A percentile compares a stretch with the other conserved stretches of the same genome.
These are phyloP conservation scores for Flagelloscypha sp. DNA, from an alignment of 768 basidiomycete genomes.

Conservation along the genomic window DNA sequence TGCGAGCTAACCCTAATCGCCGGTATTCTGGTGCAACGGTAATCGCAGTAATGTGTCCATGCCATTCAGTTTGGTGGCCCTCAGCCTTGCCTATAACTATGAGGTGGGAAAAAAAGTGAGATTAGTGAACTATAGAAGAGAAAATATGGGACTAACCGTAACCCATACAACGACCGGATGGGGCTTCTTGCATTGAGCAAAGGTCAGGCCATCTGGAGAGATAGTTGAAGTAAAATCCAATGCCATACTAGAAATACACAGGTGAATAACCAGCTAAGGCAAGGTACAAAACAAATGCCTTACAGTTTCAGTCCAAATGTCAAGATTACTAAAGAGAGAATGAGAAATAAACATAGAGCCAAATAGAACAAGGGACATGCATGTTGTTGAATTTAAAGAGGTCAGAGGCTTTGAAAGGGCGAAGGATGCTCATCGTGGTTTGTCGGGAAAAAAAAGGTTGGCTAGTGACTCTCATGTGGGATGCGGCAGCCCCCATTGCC, in stretches of 20 bases:
- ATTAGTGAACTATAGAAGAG: slow-evolving; percentile 3
- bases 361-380: slow-evolving; percentile 30
- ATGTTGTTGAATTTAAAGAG: slow-evolving; percentile 91
- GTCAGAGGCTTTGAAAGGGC: slow-evolving; percentile 84
- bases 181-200: slow-evolving; percentile 75
- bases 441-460: too few relatives aligned
- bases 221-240: slow-evolving; percentile 84
- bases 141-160: slow-evolving; percentile 56
- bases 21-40: slow-evolving; percentile 94
- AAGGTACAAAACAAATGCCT: slow-evolving; percentile 18
- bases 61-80: slow-evolving; percentile 67
- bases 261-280: neutral
- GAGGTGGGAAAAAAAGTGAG: neutral
- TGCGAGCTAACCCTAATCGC: slow-evolving; percentile 75
- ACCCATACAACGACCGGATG: slow-evolving; percentile 81
- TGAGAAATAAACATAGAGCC: neutral
- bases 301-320: slow-evolving; percentile 97
- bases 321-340: slow-evolving; percentile 60
- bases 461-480: too few relatives aligned
- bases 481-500: too few relatives aligned
- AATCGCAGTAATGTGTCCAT: slow-evolving; percentile 92
- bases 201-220: slow-evolving; percentile 89
- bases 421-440: slow-evolving; percentile 69
- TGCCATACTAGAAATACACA: slow-evolving; percentile 55
- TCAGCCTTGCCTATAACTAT: slow-evolving; percentile 93